Evolutionary conservation across 331 rosid genomes (phyloP).

Genomic region (Telfairia occidentalis): DNA sequence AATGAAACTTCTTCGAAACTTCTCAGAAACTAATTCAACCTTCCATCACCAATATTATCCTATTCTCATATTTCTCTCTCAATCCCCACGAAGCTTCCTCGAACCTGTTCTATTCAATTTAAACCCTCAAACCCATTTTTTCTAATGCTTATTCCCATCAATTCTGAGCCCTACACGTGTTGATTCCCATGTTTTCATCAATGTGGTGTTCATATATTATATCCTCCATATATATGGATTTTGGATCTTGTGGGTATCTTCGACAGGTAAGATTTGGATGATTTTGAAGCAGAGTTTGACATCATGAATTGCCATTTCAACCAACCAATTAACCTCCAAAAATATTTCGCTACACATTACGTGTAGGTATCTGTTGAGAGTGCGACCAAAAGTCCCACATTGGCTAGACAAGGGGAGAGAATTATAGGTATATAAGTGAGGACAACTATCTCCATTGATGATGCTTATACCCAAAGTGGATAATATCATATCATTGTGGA

Average conservation of each 20-base stretch:
- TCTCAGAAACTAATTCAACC: neutral
- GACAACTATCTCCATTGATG: no score
- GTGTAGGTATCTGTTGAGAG: no score
- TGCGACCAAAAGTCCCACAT: no score
- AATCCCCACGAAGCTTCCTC: neutral
- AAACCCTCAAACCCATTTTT: no score
- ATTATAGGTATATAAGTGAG: no score
- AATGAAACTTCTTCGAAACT: constrained; percentile 7
- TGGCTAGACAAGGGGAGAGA: no score
- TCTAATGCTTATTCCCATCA: neutral
- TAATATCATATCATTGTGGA: no score
- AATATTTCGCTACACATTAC: no score
- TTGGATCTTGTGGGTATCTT: neutral
- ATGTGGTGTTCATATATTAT: neutral
- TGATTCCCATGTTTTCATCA: neutral
- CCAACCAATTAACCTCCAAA: neutral
- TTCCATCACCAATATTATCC: neutral
- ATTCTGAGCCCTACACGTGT: neutral
- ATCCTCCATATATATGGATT: neutral
- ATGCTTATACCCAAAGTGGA: no score
- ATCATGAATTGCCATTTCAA: neutral
- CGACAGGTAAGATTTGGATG: constrained; percentile 6
- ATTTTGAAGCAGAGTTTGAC: neutral
- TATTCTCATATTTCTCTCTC: neutral
- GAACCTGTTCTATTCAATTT: no score